phyloP scores from a whole-genome alignment of 2,329 filamentous ascomycete species.

The Colletotrichum eleusines region DNA sequence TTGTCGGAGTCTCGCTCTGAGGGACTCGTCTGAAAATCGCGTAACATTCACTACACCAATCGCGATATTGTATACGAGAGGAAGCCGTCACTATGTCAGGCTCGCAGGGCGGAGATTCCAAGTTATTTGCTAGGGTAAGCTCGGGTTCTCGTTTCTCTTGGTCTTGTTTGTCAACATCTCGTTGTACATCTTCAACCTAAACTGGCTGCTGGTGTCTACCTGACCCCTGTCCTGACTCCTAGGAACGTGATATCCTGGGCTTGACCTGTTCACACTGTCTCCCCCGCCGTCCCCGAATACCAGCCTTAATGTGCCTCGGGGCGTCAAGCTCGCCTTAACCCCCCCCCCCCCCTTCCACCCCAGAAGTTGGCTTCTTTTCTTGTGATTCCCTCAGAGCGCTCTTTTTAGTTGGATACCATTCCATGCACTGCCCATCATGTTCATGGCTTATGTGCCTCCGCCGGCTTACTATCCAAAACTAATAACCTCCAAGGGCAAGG shows the following conservation, averaged over 20 bases:
- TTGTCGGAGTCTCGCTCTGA: slow-evolving; percentile 21
- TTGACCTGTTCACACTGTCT: background rate
- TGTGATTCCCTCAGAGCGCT: background rate
- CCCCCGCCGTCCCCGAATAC: slow-evolving; percentile 4
- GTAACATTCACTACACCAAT: slow-evolving; percentile 15
- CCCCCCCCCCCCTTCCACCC: too few species aligned
- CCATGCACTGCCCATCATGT: slow-evolving; percentile 57
- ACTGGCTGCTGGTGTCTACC: background rate
- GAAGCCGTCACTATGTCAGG: slow-evolving; percentile 61
- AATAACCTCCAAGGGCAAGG: slow-evolving; percentile 88
- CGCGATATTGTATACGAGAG: slow-evolving; percentile 7
- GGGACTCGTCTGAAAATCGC: slow-evolving; percentile 29
- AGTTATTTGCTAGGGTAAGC: slow-evolving; percentile 96
- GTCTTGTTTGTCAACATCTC: slow-evolving; percentile 13
- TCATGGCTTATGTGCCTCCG: slow-evolving; percentile 65
- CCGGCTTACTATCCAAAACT: slow-evolving; percentile 59
- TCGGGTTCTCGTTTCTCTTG: slow-evolving; percentile 28
- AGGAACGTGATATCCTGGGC: slow-evolving; percentile 14
- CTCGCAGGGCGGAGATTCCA: slow-evolving; percentile 84
- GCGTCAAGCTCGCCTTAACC: slow-evolving; percentile 15
- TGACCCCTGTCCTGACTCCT: slow-evolving; percentile 16
- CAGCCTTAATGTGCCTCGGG: slow-evolving; percentile 4
- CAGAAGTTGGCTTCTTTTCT: background rate
- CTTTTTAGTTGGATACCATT: slow-evolving; percentile 4
- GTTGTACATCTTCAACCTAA: background rate